phyloP scores from a whole-genome alignment of 345 rosid genomes.

The Durio zibethinus region DNA sequence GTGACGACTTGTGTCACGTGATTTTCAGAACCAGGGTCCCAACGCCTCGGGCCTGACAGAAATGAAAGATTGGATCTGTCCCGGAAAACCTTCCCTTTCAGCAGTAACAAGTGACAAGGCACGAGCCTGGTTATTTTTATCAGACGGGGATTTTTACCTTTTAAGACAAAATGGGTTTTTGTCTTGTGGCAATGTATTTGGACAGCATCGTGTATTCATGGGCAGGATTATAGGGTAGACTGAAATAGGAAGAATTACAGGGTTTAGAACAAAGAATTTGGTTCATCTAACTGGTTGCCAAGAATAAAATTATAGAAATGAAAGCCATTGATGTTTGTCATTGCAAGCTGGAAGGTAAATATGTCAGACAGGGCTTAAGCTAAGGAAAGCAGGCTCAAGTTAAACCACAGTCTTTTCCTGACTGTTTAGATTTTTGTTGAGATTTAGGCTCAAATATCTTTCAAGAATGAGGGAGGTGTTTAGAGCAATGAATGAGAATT shows the following conservation, averaged over 20 bases:
- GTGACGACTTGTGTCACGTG: background rate
- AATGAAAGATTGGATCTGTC: background rate
- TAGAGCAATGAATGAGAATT: too few relatives aligned
- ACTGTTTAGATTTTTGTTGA: background rate
- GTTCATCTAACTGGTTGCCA: background rate
- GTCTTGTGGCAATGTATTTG: background rate
- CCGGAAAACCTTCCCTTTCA: slow-evolving; percentile 9
- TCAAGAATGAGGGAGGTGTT: background rate
- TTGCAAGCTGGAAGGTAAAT: background rate
- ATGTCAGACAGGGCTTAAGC: background rate
- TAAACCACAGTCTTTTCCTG: too few relatives aligned
- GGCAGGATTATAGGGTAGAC: background rate
- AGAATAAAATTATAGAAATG: background rate
- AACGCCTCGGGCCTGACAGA: background rate
- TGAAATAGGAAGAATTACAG: background rate
- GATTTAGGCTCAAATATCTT: background rate
- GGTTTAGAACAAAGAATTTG: background rate
- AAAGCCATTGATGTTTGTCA: background rate
- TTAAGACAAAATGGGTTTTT: background rate
- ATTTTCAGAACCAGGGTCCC: background rate
- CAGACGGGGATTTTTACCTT: background rate
- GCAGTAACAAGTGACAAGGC: background rate
- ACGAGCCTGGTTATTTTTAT: background rate
- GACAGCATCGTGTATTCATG: background rate
- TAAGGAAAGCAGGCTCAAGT: too few relatives aligned